phyloP scores from a whole-genome alignment of 345 rosid genomes.

The Anacardium occidentale region DNA sequence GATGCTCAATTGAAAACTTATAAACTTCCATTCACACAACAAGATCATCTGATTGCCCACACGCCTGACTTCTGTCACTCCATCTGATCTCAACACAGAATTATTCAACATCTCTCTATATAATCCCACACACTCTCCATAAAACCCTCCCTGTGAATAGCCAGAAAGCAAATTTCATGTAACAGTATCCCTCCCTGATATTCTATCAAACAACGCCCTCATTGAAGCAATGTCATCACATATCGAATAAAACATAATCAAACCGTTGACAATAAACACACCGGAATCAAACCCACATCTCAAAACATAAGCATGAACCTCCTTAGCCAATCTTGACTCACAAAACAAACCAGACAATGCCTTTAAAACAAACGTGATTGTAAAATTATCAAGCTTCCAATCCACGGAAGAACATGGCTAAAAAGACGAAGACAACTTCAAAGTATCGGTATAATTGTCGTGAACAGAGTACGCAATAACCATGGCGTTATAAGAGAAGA shows the following conservation, averaged over 20 bases:
- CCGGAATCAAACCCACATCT: conserved; percentile 50
- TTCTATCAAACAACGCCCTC: conserved; percentile 58
- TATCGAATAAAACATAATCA: conserved; percentile 62
- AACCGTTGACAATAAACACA: conserved; percentile 58
- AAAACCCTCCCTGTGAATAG: conserved; percentile 69
- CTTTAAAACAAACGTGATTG: conserved; percentile 62
- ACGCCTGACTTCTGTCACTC: conserved; percentile 63
- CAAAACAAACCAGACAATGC: conserved; percentile 43
- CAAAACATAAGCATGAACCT: conserved; percentile 59
- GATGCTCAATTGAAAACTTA: conserved; percentile 37
- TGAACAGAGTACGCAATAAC: conserved; percentile 63
- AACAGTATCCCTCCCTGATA: conserved; percentile 64
- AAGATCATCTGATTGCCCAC: conserved; percentile 68
- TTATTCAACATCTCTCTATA: conserved; percentile 51
- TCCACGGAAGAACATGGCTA: conserved; percentile 22
- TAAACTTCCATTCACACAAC: conserved; percentile 75
- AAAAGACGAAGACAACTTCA: conserved; percentile 51
- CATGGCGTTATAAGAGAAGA: conserved; percentile 74
- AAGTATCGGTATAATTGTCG: conserved; percentile 44
- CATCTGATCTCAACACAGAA: conserved; percentile 52
- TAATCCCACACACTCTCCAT: conserved; percentile 63
- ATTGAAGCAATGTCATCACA: conserved; percentile 45
- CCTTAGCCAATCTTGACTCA: conserved; percentile 41
- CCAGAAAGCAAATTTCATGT: conserved; percentile 85
- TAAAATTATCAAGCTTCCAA: conserved; percentile 49